Evolutionary conservation across 208 protist species (phyloP), one percentile per base, ranked within the genome.

Genomic region (Sergeia podlipaevii): DNA sequence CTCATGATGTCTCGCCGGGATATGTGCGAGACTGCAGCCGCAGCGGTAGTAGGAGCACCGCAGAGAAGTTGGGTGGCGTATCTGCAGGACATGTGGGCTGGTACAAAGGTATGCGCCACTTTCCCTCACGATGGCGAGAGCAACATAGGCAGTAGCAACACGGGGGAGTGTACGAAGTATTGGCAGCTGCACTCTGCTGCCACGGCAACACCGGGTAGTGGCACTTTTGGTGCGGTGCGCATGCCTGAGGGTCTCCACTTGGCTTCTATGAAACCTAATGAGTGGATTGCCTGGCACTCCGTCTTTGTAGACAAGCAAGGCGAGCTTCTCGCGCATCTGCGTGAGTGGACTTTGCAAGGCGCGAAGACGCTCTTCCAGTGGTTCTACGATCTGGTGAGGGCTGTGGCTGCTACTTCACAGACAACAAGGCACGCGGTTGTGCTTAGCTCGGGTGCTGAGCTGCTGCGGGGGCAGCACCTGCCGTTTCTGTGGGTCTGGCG

Each of bases 401-500:
- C 67, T 38, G 79, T 89, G 33, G 80, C 77, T 6, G 74, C 80
- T 27, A 68, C 72, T 1, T 85, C 82, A 41, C 77, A 91, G 61
- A 73, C 62, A 29, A 68, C 70, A 7, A 67, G 70, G 53, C 74
- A 73, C 30, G 60, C 68, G 11, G 33, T 89, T 8, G 2, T 91
- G 28, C 60, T 61, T 1, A 68, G 68, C 49, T 80, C 70, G 11
- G 59, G 63, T 23, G 32, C 32, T 7, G 70, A 77, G 38, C 48
- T 89, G 38, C 56, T 84, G 46, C 66, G 71, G 24, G 48, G 57
- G 2, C 50, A 60, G 59, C 58, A 65, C 27, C 43, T 93, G 32
- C 60, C 76, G 18, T 87, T 78, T 41, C 55, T 90, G 30, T 84
- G 68, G 64, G 56, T 50, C n/a, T 94, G 80, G 79, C 60, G 71